Evolutionary conservation across 1,284 basidiomycete genomes (phyloP).

Genomic region (Malassezia equina): DNA sequence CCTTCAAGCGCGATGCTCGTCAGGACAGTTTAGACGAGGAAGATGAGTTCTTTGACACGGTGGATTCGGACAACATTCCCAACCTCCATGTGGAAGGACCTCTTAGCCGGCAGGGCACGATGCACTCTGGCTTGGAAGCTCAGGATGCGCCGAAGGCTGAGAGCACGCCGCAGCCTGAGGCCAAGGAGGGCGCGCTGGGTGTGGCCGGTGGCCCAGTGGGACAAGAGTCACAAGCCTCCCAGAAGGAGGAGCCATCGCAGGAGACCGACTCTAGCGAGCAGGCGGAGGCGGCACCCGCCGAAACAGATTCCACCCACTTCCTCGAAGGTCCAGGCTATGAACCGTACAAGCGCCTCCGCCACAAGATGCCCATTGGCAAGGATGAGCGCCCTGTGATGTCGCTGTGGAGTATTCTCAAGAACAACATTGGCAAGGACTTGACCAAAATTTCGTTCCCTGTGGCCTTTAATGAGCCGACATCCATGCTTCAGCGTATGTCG

Average conservation of each 20-base stretch:
- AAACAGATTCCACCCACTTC: conserved; percentile 16
- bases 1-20: background rate
- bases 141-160: background rate
- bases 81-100: conserved; percentile 33
- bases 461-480: conserved; percentile 67
- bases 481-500: conserved; percentile 69
- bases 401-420: conserved; percentile 90
- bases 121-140: background rate
- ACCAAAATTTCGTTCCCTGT: conserved; percentile 94
- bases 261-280: conserved; percentile 11
- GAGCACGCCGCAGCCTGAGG: background rate
- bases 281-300: conserved; percentile 24
- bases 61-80: conserved; percentile 58
- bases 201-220: background rate
- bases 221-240: conserved; percentile 3
- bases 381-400: conserved; percentile 82
- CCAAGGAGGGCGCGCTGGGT: background rate
- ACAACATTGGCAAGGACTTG: conserved; percentile 90
- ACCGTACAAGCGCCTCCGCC: conserved; percentile 61
- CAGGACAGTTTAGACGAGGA: conserved; percentile 57
- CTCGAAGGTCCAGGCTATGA: conserved; percentile 15
- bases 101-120: conserved; percentile 14
- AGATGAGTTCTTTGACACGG: conserved; percentile 96
- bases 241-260: background rate
- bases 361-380: conserved; percentile 58